Base-by-base conservation (phyloP, 345 rosid genomes). In the Rhodamnia argentea region DNA sequence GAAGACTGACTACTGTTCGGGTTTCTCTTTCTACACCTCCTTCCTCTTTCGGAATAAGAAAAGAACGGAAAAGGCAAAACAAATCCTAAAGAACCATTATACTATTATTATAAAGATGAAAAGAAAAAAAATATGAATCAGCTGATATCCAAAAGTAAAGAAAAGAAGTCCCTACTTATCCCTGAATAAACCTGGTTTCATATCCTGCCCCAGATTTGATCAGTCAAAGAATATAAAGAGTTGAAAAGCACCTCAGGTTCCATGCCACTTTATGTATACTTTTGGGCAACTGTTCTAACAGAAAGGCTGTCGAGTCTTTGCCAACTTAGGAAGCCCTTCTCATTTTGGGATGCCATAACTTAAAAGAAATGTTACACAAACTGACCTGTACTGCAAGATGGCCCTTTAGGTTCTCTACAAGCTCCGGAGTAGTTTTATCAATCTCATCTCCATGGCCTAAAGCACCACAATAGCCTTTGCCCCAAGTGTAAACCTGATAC, bases 391-490 rank as follows among this genome's bases (percentile, higher is more conserved):
- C 93, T 10, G 91, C 94, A 20, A 96, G 91, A 85, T 85, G 93
- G 88, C 86, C 90, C 89, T 92, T 92, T 87, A 96, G 96, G 89
- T 93, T 90, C 88, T 51, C 89, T 92, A 97, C 90, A 86, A 87
- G 90, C 82, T 91, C 93, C 47, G 99, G 99, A 88, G 90, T 90
- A 50, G 92, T 96, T 93, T 97, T 97, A 88, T 96, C 98, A 22
- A 90, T 96, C 91, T 97, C 99, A 85, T 97, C 98, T 74, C 99
- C 99, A 90, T 96, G 99, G 88, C 99, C 99, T 64, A 97, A 89
- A 76, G 97, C 99, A 90, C 99, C 98, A 85, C 98, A 97, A 85
- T 97, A 97, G 86, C 99, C 99, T 91, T 97, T 97, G 82, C 99
- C 99, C 99, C 99, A 97, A 32, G 99, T 94, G 88, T 96, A 96